Conservation (phyloP, 1,139 yeast species). For the Pichia sp. region DNA sequence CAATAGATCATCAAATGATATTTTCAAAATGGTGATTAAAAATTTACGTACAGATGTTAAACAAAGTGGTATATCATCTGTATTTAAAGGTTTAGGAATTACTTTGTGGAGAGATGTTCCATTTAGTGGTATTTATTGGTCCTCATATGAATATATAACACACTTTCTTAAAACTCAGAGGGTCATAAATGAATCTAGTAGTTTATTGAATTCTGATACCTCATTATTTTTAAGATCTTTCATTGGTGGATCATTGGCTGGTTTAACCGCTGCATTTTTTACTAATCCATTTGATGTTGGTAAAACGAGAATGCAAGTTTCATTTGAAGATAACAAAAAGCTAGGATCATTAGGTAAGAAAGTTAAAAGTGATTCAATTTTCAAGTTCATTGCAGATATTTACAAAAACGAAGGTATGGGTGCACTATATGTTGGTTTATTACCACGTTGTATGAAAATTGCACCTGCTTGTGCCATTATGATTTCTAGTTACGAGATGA, state of each 20-base stretch:
- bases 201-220: conserved; percentile 12
- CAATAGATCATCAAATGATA: conserved; percentile 29
- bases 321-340: conserved; percentile 22
- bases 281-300: conserved; percentile 98
- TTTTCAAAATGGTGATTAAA: conserved; percentile 42
- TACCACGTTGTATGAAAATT: conserved; percentile 81
- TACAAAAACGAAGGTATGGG: conserved; percentile 63
- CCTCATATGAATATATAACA: conserved; percentile 55
- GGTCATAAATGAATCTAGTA: conserved; percentile 11
- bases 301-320: conserved; percentile 82
- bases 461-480: conserved; percentile 98
- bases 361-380: conserved; percentile 42
- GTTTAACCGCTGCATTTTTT: conserved; percentile 73
- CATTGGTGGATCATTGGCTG: conserved; percentile 77
- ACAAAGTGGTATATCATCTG: conserved; percentile 51
- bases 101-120: conserved; percentile 98
- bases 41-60: conserved; percentile 54
- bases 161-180: conserved; percentile 15
- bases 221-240: conserved; percentile 68
- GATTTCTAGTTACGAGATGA: conserved; percentile 92
- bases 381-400: conserved; percentile 56
- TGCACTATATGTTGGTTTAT: conserved; percentile 78
- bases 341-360: conserved; percentile 12
- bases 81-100: conserved; percentile 79
- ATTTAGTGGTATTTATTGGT: conserved; percentile 93